phyloP scores from a whole-genome alignment of 768 basidiomycete species.

The Xerocomus brunneocitrinus region DNA sequence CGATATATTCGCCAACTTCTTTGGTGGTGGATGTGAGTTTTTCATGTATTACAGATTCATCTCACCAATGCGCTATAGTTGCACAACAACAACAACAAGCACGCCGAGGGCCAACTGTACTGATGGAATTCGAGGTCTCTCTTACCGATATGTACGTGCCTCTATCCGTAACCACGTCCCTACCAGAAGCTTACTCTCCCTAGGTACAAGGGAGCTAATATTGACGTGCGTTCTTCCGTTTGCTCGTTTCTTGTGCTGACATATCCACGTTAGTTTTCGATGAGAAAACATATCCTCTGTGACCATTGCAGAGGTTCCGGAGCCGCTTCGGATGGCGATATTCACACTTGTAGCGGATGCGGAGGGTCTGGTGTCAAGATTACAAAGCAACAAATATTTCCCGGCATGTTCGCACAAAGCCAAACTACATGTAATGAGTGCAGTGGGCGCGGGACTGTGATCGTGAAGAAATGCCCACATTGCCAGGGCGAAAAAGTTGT shows the following conservation, averaged over 20 bases:
- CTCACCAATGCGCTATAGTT: slow-evolving; percentile 12
- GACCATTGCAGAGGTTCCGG: slow-evolving; percentile 97
- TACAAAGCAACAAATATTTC: slow-evolving; percentile 88
- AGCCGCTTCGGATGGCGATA: slow-evolving; percentile 83
- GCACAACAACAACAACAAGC: slow-evolving; percentile 56
- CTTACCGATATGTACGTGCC: slow-evolving; percentile 73
- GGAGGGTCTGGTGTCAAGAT: slow-evolving; percentile 82
- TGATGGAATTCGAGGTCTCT: slow-evolving; percentile 81
- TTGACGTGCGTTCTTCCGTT: slow-evolving; percentile 56
- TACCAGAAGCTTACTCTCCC: slow-evolving; percentile 4
- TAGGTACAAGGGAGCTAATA: slow-evolving; percentile 79
- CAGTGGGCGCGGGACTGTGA: slow-evolving; percentile 74
- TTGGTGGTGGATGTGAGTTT: slow-evolving; percentile 71
- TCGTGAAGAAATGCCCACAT: slow-evolving; percentile 74
- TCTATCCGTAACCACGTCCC: neutral
- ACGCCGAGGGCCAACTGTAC: slow-evolving; percentile 68
- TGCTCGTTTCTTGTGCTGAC: neutral
- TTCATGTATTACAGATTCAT: neutral
- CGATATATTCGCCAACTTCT: slow-evolving; percentile 92
- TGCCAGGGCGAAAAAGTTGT: slow-evolving; percentile 80
- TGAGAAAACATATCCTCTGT: slow-evolving; percentile 89
- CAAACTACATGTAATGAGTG: slow-evolving; percentile 84
- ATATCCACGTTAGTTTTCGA: slow-evolving; percentile 64
- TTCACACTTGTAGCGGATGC: slow-evolving; percentile 83
- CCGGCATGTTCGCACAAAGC: slow-evolving; percentile 91